Percentiles rank a stretch among this genome's conserved stretches.
Evolutionary conservation across 1,284 basidiomycete genomes (phyloP).

Genomic region (Rhizoctonia solani): DNA sequence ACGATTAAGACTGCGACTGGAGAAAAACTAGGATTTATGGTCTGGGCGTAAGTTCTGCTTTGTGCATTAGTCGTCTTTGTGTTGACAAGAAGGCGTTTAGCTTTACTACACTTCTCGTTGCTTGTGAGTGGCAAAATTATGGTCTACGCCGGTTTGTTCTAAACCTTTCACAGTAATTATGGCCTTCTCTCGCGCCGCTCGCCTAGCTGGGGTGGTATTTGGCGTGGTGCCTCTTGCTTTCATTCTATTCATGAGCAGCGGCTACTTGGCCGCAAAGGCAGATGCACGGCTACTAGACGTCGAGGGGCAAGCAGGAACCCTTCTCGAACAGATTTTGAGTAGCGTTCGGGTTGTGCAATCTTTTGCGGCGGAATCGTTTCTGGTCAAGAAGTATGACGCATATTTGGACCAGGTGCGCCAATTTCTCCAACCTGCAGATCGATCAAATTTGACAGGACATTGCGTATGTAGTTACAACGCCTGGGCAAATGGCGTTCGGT

Average conservation of each 20-base stretch:
- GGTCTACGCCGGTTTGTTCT: neutral
- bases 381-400: constrained; percentile 45
- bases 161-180: constrained; percentile 42
- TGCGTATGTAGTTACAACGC: constrained; percentile 44
- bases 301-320: constrained; percentile 47
- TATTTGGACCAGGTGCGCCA: constrained; percentile 35
- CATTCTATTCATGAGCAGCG: constrained; percentile 43
- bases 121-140: constrained; percentile 35
- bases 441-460: constrained; percentile 32
- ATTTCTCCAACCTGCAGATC: neutral
- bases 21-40: constrained; percentile 48
- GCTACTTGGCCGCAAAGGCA: constrained; percentile 44
- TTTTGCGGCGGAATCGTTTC: constrained; percentile 45
- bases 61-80: neutral
- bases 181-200: constrained; percentile 46
- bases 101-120: constrained; percentile 42
- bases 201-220: constrained; percentile 49
- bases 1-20: constrained; percentile 47
- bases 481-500: constrained; percentile 43
- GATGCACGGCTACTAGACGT: constrained; percentile 43
- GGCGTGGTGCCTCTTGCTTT: constrained; percentile 46
- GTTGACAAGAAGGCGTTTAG: neutral
- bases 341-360: constrained; percentile 50
- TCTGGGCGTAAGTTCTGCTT: constrained; percentile 41
- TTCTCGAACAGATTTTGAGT: constrained; percentile 49